Conservation (phyloP, 257 asterid genomes). For the Datura wrightii region DNA sequence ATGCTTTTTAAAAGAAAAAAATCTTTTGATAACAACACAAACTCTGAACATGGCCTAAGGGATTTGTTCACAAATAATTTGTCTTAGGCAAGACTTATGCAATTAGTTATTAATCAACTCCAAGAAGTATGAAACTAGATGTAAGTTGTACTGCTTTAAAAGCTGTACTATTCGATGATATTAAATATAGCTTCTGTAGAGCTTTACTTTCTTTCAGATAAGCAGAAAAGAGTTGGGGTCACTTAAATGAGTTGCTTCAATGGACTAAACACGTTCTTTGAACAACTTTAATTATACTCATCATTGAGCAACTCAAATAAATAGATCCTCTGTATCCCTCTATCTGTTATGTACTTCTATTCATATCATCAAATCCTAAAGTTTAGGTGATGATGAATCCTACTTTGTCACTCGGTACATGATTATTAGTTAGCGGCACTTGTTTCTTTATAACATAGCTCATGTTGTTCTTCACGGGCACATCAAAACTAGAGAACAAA, state of each 20-base stretch:
- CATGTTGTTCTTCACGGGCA: neutral
- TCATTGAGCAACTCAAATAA: neutral
- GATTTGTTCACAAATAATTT: neutral
- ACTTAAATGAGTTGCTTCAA: conserved; percentile 17
- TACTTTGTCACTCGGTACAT: neutral
- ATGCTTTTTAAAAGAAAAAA: neutral
- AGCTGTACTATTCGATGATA: neutral
- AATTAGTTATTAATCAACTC: neutral
- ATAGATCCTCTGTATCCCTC: neutral
- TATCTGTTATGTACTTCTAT: conserved; percentile 12
- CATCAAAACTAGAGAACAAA: neutral
- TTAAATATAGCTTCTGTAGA: neutral
- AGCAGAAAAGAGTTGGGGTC: neutral
- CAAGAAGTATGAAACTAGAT: neutral
- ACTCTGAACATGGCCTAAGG: neutral
- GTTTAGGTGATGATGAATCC: neutral
- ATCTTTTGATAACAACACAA: neutral
- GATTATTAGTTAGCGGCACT: neutral
- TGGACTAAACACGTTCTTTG: neutral
- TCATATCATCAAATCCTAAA: conserved; percentile 3
- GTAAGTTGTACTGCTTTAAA: neutral
- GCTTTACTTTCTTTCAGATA: conserved; percentile 15
- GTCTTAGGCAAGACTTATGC: neutral
- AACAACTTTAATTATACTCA: neutral
- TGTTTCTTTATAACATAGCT: neutral